Evolutionary conservation across 108 stramenopile genomes (phyloP).

Genomic region (Cyclostephanos tholiformis): DNA sequence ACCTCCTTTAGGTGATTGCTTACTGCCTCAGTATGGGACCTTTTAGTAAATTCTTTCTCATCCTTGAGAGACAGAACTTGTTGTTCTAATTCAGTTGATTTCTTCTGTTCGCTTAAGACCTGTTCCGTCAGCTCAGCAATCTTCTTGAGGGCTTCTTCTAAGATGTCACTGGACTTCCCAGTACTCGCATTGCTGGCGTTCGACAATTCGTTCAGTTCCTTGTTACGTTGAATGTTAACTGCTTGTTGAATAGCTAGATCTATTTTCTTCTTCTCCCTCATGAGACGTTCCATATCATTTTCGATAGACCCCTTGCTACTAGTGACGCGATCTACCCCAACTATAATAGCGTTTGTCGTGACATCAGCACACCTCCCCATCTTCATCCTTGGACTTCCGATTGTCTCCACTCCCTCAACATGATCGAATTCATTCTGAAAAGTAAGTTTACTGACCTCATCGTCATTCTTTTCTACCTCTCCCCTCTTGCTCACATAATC

Average conservation of each 20-base stretch:
- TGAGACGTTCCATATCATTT: conserved; percentile 1
- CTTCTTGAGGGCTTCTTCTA: background rate
- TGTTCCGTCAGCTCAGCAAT: background rate
- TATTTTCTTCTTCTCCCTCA: conserved; percentile 1
- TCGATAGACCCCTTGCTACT: background rate
- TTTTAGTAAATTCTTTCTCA: conserved; percentile 4
- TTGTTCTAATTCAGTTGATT: conserved; percentile 3
- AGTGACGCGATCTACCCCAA: background rate
- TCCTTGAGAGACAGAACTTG: conserved; percentile 4
- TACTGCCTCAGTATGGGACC: conserved; percentile 31
- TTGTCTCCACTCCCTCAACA: conserved; percentile 2
- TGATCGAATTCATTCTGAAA: background rate
- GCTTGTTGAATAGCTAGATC: conserved; percentile 1
- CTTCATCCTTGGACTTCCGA: background rate
- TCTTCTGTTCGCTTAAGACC: conserved; percentile 1
- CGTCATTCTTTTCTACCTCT: background rate
- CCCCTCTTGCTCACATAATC: background rate
- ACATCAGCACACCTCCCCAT: background rate
- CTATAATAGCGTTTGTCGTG: too few species aligned
- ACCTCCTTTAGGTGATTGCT: conserved; percentile 41
- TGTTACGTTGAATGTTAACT: background rate
- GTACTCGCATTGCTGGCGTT: background rate
- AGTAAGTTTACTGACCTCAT: conserved; percentile 4
- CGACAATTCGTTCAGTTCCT: background rate
- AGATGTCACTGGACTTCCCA: background rate